phyloP scores from a whole-genome alignment of 2,329 filamentous ascomycete genomes.

The Aphanocladium album region DNA sequence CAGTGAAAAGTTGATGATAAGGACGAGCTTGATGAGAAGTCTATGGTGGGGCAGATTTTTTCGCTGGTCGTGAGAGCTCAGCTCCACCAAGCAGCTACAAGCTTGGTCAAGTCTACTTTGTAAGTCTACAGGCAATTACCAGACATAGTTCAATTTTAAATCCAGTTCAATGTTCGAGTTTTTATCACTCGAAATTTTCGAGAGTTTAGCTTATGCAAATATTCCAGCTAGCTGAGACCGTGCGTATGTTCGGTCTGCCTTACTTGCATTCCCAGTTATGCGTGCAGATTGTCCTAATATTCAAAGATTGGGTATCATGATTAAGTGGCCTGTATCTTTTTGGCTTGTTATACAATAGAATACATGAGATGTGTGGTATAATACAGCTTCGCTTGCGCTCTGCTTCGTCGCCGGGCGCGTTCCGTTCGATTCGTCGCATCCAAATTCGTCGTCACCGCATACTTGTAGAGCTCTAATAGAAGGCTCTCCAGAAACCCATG shows the following conservation, averaged over 20 bases:
- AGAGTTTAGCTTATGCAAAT: too few species aligned
- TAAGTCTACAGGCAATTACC: not conserved
- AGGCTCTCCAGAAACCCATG: conserved; percentile 64
- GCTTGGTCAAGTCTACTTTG: not conserved
- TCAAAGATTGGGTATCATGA: conserved; percentile 10
- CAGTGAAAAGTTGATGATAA: not conserved
- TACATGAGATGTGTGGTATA: not conserved
- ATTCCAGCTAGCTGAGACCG: too few species aligned
- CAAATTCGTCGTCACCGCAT: not conserved
- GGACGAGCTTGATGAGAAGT: conserved; percentile 1
- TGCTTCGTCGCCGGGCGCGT: not conserved
- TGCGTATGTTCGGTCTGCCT: not conserved
- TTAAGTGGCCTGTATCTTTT: not conserved
- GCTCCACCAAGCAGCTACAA: not conserved
- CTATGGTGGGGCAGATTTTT: conserved; percentile 8
- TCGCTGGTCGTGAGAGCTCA: not conserved
- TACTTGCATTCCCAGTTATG: too few species aligned
- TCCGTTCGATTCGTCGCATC: not conserved
- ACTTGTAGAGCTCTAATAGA: conserved; percentile 39
- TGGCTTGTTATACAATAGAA: conserved; percentile 5
- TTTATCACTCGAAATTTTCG: too few species aligned
- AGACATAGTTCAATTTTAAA: not conserved
- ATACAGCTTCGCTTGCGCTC: not conserved
- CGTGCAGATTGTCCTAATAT: too few species aligned
- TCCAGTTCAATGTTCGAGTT: not conserved